A percentile compares a stretch with the other conserved stretches of the same genome.
Evolutionary conservation across 1,284 basidiomycete species (phyloP).

Genomic region (Ustilago hordei): DNA sequence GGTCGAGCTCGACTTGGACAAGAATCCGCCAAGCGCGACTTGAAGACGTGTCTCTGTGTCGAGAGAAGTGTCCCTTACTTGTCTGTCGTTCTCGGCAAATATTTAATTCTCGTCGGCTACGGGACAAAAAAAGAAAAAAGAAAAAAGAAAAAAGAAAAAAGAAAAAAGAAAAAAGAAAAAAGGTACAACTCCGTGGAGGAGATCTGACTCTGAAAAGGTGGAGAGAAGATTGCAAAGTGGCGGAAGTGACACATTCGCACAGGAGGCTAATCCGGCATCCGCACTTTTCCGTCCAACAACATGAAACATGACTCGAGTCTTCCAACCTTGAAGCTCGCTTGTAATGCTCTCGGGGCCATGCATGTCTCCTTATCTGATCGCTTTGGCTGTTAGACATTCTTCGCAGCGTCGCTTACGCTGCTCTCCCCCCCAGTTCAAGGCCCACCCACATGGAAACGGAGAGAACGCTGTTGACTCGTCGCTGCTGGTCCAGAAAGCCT

Average conservation of each 20-base stretch:
- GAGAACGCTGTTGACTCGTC: neutral
- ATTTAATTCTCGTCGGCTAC: too few species aligned
- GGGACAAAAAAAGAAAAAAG: too few species aligned
- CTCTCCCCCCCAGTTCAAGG: neutral
- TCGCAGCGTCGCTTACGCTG: neutral
- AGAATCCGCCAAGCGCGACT: neutral
- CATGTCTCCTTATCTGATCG: conserved; percentile 3
- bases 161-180: too few species aligned
- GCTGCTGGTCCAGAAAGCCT: neutral
- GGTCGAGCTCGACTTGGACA: neutral
- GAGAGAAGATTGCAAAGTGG: neutral
- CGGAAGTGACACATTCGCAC: too few species aligned
- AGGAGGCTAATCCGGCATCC: neutral
- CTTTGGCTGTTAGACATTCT: neutral
- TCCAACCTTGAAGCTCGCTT: neutral
- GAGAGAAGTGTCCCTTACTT: too few species aligned
- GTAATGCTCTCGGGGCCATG: neutral
- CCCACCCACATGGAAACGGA: neutral
- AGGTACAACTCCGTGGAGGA: neutral
- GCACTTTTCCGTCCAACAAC: neutral
- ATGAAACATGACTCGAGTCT: neutral
- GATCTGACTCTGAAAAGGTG: neutral
- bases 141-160: too few species aligned
- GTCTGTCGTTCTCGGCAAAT: too few species aligned
- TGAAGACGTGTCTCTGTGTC: neutral